Evolutionary conservation across 495 filamentous ascomycete species (phyloP).

Genomic region (Lepraria neglecta): DNA sequence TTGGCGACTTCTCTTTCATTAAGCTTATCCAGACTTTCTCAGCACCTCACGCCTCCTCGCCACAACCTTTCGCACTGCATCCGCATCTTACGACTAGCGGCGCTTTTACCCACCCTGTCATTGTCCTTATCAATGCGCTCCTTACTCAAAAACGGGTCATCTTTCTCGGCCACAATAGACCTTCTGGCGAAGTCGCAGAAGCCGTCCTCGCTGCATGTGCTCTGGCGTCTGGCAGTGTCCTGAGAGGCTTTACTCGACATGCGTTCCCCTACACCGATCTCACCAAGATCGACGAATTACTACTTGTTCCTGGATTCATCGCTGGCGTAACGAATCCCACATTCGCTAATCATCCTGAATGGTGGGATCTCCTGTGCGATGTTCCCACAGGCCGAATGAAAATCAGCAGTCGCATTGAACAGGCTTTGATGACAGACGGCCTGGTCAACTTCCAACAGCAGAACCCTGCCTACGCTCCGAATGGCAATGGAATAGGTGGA

Average conservation of each 20-base stretch:
- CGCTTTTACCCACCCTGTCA: conserved; percentile 51
- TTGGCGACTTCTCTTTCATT: conserved; percentile 95
- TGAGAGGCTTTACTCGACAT: conserved; percentile 91
- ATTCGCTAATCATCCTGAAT: conserved; percentile 89
- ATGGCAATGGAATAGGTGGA: conserved; percentile 28
- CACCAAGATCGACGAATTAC: conserved; percentile 92
- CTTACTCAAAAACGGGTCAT: conserved; percentile 95
- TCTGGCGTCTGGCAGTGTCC: conserved; percentile 86
- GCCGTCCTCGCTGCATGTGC: conserved; percentile 91
- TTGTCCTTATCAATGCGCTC: conserved; percentile 54
- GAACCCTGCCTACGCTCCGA: conserved; percentile 49
- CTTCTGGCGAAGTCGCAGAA: conserved; percentile 90
- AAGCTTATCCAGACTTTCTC: conserved; percentile 95
- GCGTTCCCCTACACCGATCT: conserved; percentile 98
- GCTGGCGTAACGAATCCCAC: conserved; percentile 96
- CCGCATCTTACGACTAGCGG: conserved; percentile 91
- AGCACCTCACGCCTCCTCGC: conserved; percentile 65
- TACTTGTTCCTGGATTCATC: conserved; percentile 95
- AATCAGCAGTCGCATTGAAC: conserved; percentile 77
- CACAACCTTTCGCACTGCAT: conserved; percentile 83
- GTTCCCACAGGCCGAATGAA: conserved; percentile 87
- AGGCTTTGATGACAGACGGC: conserved; percentile 71
- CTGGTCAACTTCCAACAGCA: conserved; percentile 80
- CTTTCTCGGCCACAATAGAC: conserved; percentile 90
- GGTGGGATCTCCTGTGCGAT: conserved; percentile 98